A percentile compares a stretch with the other conserved stretches of the same genome.
These are phyloP conservation scores for Rhododendron ovatum DNA, from an alignment of 148 eudicot species.

Conservation along the genomic window DNA sequence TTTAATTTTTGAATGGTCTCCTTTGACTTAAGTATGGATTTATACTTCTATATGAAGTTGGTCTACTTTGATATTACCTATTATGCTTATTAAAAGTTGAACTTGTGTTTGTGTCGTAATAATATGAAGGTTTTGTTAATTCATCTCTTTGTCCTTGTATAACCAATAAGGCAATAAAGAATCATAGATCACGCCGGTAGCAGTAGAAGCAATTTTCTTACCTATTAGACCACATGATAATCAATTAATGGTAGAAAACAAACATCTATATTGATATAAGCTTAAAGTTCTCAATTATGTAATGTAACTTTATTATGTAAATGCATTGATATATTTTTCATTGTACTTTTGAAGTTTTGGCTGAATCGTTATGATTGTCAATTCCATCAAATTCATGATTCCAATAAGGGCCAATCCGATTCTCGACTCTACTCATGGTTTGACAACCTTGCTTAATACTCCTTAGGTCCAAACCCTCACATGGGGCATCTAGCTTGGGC, in stretches of 20 bases:
- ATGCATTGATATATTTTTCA: background rate
- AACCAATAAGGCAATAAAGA: too few relatives aligned
- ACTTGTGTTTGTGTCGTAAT: too few relatives aligned
- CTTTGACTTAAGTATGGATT: background rate
- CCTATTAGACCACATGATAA: too few relatives aligned
- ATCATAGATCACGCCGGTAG: background rate
- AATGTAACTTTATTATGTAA: background rate
- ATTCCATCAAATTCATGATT: background rate
- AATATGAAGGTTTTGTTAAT: background rate
- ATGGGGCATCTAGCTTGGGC: conserved; percentile 91
- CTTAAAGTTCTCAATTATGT: too few relatives aligned
- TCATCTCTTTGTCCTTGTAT: too few relatives aligned
- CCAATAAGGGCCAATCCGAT: background rate
- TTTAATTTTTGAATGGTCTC: background rate
- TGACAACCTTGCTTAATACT: background rate
- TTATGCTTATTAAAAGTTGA: background rate
- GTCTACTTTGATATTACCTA: background rate
- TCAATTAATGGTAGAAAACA: too few relatives aligned
- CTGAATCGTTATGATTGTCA: background rate
- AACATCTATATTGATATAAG: too few relatives aligned
- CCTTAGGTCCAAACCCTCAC: conserved; percentile 62
- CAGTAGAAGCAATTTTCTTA: background rate
- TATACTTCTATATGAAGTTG: background rate
- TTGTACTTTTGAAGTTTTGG: background rate
- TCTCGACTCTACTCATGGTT: background rate